Evolutionary conservation across 1,139 yeast species (phyloP), one percentile per base, ranked within the genome.

Genomic region (Suhomyces maxii): DNA sequence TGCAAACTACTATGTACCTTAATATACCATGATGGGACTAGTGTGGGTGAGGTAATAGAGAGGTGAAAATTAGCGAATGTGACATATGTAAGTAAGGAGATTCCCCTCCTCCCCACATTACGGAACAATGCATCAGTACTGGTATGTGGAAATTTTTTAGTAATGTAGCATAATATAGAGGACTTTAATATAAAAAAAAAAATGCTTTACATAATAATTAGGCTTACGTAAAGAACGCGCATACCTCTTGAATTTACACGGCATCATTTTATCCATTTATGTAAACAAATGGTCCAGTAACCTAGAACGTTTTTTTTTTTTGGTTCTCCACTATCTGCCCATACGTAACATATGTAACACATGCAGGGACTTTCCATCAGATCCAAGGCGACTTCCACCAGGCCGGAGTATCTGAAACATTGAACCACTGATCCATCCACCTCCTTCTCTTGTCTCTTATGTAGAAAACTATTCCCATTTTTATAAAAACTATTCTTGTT

Each of bases 21-120:
- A 18, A 18, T 18, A 6, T 18, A 18, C 23, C 6, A 18, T 18
- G 23, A 18, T 18, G 6, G 23, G 23, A 18, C 23, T 18, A 18
- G 23, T 18, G 4, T 4, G 23, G 23, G 23, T 18, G 23, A 18
- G 23, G 3, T 18, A 18, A 18, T 18, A 18, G 3, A 18, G 23
- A 18, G 23, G 23, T 18, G 6, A 28, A 28, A 28, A 9, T 28
- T 28, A 11, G 7, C n/a, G n/a, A 28, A 28, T 28, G 9, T 2
- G n/a, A 28, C 3, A 28, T 28, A 28, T 28, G 31, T 28, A 9
- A 4, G 11, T 28, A 9, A 28, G 9, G 31, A 28, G 31, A 35
- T 9, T 36, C 38, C 38, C 38, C 38, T 36, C 31, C 12, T 13
- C 39, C 39, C 39, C 39, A 37, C 34, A 37, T 37, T 9, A 14